Evolutionary conservation across 805 yeast genomes (phyloP).

Genomic region (Suhomyces sp.): DNA sequence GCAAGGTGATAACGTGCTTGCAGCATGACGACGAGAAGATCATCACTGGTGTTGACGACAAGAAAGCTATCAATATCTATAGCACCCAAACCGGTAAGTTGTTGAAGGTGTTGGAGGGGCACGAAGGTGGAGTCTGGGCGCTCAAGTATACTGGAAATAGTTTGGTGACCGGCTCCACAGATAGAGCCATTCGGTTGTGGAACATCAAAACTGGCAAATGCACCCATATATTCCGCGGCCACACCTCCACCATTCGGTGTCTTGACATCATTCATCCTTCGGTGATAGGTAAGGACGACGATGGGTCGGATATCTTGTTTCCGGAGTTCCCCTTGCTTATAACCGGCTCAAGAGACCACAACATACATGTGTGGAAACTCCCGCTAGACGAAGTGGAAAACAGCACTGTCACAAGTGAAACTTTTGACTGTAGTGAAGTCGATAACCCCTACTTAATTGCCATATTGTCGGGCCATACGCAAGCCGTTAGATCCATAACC

Average conservation of each 20-base stretch:
- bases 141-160: conserved; percentile 80
- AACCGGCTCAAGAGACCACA: conserved; percentile 46
- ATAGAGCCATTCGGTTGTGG: conserved; percentile 93
- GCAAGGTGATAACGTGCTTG: conserved; percentile 88
- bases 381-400: conserved; percentile 48
- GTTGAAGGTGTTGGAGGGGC: conserved; percentile 68
- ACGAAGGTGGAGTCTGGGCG: conserved; percentile 99
- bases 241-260: conserved; percentile 90
- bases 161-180: conserved; percentile 91
- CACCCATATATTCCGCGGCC: conserved; percentile 89
- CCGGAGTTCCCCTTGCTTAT: conserved; percentile 66
- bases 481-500: conserved; percentile 80
- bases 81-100: conserved; percentile 70
- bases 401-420: conserved; percentile 31
- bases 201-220: conserved; percentile 79
- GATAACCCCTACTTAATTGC: conserved; percentile 65
- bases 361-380: conserved; percentile 47
- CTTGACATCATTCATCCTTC: conserved; percentile 75
- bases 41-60: conserved; percentile 88
- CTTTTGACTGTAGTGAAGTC: conserved; percentile 32
- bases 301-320: conserved; percentile 52
- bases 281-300: conserved; percentile 57
- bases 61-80: conserved; percentile 70
- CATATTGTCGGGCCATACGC: conserved; percentile 59
- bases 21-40: conserved; percentile 90